Evolutionary conservation across 148 eudicot genomes (phyloP), one percentile per base, ranked within the genome.

Genomic region (Euryodendron excelsum): DNA sequence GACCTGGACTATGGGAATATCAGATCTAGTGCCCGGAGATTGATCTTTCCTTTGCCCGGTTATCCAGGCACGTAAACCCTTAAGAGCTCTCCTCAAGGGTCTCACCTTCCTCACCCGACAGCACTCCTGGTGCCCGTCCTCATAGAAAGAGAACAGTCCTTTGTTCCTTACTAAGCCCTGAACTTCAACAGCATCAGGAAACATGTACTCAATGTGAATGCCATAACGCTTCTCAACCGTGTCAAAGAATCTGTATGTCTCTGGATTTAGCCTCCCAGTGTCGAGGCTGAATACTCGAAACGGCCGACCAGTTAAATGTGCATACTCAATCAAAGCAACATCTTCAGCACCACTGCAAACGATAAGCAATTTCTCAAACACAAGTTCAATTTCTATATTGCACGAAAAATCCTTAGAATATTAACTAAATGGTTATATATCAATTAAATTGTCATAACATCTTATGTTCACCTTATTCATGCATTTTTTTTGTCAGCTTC

Each of bases 101-200:
- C 96, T 82, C n/a, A 94, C 98, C 69, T 94, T 94, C 78, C 97
- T 90, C 3, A 92, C 93, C 63, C 98, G 86, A 85, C 98, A 94
- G 87, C 98, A 94, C 73, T 94, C 98, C 63, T 94, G 97, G 84
- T 94, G 98, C 1, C 98, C 98, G 36, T 94, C 98, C 59, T 92
- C 98, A 20, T 94, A 92, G 85, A 94, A 94, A 4, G 98, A 92
- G 83, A 92, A 94, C 50, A 94, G 73, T 3, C 98, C 98, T 82
- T 94, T 94, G 86, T 60, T 91, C 64, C 97, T 84, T 0, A 94
- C 97, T 37, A 94, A 73, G 44, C 82, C 96, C 78, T 94, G 96
- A 45, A 94, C 98, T 81, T 94, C 98, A 3, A 87, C 84, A 20
- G 98, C 83, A 72, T 92, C 98, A 4, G 98, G 97, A 69, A 94